phyloP scores from a whole-genome alignment of 352 stramenopile species.

The Globisporangium okanoganense region DNA sequence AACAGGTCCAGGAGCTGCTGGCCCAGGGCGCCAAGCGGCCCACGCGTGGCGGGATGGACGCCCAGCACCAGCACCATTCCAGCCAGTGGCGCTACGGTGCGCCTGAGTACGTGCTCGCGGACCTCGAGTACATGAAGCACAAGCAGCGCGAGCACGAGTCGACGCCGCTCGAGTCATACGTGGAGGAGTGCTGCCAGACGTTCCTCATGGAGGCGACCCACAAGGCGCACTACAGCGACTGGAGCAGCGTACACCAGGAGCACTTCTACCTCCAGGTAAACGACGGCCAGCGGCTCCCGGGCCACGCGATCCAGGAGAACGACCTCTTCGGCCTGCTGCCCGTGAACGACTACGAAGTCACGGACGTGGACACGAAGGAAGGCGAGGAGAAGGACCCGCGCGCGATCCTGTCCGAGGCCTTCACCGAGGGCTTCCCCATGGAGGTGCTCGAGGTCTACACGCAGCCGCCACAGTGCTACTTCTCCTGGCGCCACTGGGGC shows the following conservation, averaged over 20 bases:
- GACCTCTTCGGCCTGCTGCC: slow-evolving; percentile 72
- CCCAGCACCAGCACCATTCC: slow-evolving; percentile 1
- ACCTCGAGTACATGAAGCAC: slow-evolving; percentile 69
- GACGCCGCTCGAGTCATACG: slow-evolving; percentile 62
- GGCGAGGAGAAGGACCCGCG: slow-evolving; percentile 47
- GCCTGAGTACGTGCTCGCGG: slow-evolving; percentile 71
- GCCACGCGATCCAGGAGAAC: slow-evolving; percentile 41
- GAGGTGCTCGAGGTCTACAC: slow-evolving; percentile 79
- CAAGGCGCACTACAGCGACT: slow-evolving; percentile 53
- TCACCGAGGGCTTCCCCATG: slow-evolving; percentile 75
- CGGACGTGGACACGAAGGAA: slow-evolving; percentile 25
- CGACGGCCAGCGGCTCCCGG: slow-evolving; percentile 41
- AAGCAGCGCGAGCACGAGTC: slow-evolving; percentile 47
- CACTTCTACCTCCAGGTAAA: slow-evolving; percentile 76
- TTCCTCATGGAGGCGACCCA: slow-evolving; percentile 82
- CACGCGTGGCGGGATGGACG: slow-evolving; percentile 35
- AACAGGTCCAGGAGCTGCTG: slow-evolving; percentile 54
- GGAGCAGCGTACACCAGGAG: slow-evolving; percentile 52
- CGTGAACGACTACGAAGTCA: slow-evolving; percentile 33
- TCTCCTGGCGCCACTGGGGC: slow-evolving; percentile 79
- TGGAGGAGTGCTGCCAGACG: slow-evolving; percentile 71
- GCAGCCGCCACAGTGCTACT: slow-evolving; percentile 70
- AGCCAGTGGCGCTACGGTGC: slow-evolving; percentile 55
- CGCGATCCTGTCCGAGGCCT: slow-evolving; percentile 53
- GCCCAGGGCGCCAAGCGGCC: slow-evolving; percentile 48